phyloP scores from a whole-genome alignment of 305 asterid genomes.

The Fraxinus platypoda region DNA sequence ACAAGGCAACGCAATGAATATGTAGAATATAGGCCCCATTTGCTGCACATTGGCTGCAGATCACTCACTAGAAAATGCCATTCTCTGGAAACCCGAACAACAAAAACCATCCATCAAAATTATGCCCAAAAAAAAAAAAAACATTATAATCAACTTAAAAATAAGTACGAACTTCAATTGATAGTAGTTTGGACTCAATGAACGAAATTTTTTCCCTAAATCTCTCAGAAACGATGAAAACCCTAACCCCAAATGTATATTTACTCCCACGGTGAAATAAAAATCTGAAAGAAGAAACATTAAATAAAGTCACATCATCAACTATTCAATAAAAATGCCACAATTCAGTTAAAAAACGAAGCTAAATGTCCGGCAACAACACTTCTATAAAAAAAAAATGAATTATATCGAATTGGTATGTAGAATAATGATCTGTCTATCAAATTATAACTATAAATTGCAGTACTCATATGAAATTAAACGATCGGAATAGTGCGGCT shows the following conservation, averaged over 20 bases:
- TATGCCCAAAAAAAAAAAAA: neutral
- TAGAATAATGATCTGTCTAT: neutral
- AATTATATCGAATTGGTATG: neutral
- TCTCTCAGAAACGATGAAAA: conserved; percentile 14
- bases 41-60: conserved; percentile 23
- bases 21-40: conserved; percentile 83
- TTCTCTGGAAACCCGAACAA: conserved; percentile 24
- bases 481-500: neutral
- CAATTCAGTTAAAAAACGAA: conserved; percentile 14
- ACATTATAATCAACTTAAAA: neutral
- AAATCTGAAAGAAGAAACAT: conserved; percentile 8
- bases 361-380: conserved; percentile 4
- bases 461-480: neutral
- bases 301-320: conserved; percentile 5
- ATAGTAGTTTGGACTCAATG: neutral
- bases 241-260: conserved; percentile 27
- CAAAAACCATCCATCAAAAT: neutral
- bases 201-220: conserved; percentile 9
- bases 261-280: conserved; percentile 3
- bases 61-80: conserved; percentile 19
- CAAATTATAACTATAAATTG: neutral
- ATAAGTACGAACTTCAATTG: conserved; percentile 13
- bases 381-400: neutral
- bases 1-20: conserved; percentile 85
- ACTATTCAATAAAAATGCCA: conserved; percentile 18